These are phyloP conservation scores for Ascosphaera aggregata DNA, from an alignment of 2,329 filamentous ascomycete genomes.

Conservation along the genomic window DNA sequence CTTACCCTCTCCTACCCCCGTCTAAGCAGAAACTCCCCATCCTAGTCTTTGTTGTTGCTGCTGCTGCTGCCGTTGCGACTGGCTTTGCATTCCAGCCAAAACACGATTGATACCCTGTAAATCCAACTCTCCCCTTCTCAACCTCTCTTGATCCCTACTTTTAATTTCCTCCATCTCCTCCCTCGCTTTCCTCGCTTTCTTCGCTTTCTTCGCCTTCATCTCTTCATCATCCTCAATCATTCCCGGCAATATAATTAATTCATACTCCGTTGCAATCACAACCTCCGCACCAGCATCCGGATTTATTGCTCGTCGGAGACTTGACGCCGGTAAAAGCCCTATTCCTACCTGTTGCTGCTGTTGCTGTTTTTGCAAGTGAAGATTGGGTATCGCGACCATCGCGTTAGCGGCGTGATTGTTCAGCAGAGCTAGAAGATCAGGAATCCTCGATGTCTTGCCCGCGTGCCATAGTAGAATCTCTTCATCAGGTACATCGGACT, in stretches of 20 bases:
- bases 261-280: conserved; percentile 18
- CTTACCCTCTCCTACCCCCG: no score
- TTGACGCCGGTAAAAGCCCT: neutral
- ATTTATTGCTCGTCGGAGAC: neutral
- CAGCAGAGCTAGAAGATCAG: conserved; percentile 18
- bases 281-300: conserved; percentile 10
- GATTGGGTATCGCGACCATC: no score
- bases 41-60: neutral
- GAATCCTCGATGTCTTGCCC: conserved; percentile 18
- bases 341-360: neutral
- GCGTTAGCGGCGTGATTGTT: no score
- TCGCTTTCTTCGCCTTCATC: conserved; percentile 2
- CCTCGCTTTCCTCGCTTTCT: conserved; percentile 2
- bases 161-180: conserved; percentile 6
- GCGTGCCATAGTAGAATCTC: conserved; percentile 21
- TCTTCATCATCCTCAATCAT: conserved; percentile 8
- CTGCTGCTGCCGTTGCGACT: neutral
- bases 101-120: conserved; percentile 25
- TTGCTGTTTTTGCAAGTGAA: no score
- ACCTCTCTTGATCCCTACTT: conserved; percentile 18
- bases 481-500: conserved; percentile 13
- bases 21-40: no score
- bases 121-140: conserved; percentile 21
- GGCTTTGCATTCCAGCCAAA: conserved; percentile 17
- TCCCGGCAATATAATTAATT: conserved; percentile 15